Conservation (phyloP, 2,329 filamentous ascomycete genomes). For the Fusarium robinianum region DNA sequence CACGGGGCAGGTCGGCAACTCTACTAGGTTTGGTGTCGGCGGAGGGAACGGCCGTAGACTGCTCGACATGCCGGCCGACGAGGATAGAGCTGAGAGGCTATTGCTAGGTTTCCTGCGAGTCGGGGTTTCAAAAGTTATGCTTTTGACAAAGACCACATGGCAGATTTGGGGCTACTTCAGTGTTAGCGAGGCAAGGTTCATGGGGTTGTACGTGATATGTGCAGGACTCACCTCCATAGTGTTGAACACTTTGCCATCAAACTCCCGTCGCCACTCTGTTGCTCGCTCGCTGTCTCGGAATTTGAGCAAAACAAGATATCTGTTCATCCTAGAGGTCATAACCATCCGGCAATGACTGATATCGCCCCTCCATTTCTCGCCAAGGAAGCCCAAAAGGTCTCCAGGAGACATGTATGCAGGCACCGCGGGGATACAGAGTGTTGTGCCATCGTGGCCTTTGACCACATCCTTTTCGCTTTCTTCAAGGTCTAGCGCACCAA, state of each 20-base stretch:
- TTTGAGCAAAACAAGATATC: conserved; percentile 95
- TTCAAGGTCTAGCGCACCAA: conserved; percentile 43
- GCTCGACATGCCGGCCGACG: conserved; percentile 46
- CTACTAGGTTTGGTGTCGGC: conserved; percentile 80
- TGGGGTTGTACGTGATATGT: background rate
- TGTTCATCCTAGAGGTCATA: conserved; percentile 82
- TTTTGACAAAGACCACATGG: conserved; percentile 92
- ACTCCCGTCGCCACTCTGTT: conserved; percentile 78
- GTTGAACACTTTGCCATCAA: conserved; percentile 93
- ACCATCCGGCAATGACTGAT: conserved; percentile 96
- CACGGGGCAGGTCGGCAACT: conserved; percentile 93
- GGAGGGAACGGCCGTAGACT: conserved; percentile 64
- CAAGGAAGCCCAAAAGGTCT: conserved; percentile 89
- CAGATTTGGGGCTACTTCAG: conserved; percentile 79
- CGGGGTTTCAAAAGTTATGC: conserved; percentile 80
- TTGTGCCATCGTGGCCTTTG: conserved; percentile 72
- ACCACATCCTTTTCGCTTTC: conserved; percentile 35
- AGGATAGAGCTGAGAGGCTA: conserved; percentile 65
- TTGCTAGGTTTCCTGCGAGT: conserved; percentile 47
- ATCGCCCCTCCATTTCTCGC: conserved; percentile 80
- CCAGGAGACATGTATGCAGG: conserved; percentile 91
- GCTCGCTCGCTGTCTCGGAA: conserved; percentile 78
- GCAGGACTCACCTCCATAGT: conserved; percentile 71
- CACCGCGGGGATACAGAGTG: conserved; percentile 90
- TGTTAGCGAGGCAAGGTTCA: too few species aligned